These are phyloP conservation scores for Pleurotus salmoneostramineus DNA, from an alignment of 768 basidiomycete genomes.

Conservation along the genomic window DNA sequence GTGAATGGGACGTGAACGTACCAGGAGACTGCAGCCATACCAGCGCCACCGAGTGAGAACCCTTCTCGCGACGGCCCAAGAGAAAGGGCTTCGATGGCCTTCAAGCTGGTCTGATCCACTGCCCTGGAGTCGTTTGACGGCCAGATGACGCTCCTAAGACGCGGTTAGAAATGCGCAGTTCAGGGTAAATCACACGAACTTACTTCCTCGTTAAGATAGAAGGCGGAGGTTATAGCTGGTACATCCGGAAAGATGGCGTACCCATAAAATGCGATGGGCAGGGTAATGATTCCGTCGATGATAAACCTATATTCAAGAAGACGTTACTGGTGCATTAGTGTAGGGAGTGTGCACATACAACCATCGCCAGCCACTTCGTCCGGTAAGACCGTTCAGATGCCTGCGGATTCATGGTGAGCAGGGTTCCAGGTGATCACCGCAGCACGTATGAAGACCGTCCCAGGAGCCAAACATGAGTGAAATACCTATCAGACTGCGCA, in stretches of 20 bases:
- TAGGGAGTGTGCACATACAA: slow-evolving; percentile 33
- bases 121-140: slow-evolving; percentile 42
- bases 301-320: slow-evolving; percentile 41
- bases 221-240: slow-evolving; percentile 58
- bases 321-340: slow-evolving; percentile 5
- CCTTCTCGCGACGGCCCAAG: slow-evolving; percentile 42
- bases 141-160: slow-evolving; percentile 50
- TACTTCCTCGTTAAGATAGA: slow-evolving; percentile 60
- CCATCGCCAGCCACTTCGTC: slow-evolving; percentile 69
- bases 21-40: slow-evolving; percentile 65
- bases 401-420: slow-evolving; percentile 22
- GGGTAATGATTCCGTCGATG: slow-evolving; percentile 66
- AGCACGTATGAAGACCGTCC: background rate
- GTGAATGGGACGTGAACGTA: slow-evolving; percentile 20
- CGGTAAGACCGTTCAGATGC: slow-evolving; percentile 45
- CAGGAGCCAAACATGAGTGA: background rate
- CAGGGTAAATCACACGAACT: background rate
- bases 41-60: slow-evolving; percentile 61
- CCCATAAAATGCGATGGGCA: slow-evolving; percentile 69
- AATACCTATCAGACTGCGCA: slow-evolving; percentile 17
- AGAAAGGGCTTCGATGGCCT: slow-evolving; percentile 24
- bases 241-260: slow-evolving; percentile 73
- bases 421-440: background rate
- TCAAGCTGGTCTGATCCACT: slow-evolving; percentile 36
- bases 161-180: background rate